Evolutionary conservation across 2,329 filamentous ascomycete genomes (phyloP).

Genomic region (Neurospora sp.): DNA sequence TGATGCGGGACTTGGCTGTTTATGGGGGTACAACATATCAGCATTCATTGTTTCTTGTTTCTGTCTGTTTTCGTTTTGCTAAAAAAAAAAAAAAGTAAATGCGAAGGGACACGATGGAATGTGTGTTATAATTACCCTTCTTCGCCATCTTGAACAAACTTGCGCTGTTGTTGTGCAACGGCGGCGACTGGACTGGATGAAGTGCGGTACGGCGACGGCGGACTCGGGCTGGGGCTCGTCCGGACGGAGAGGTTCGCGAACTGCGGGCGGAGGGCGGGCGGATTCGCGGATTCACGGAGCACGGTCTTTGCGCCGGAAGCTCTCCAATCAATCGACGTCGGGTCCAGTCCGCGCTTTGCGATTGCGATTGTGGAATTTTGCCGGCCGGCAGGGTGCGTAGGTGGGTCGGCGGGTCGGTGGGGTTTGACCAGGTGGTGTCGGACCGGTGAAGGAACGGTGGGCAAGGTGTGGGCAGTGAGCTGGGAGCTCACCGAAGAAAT

Average conservation of each 20-base stretch:
- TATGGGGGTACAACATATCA: not conserved
- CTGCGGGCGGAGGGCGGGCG: not conserved
- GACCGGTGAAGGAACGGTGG: not conserved
- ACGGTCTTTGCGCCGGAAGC: not conserved
- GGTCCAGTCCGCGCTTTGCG: not conserved
- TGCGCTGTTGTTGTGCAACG: not conserved
- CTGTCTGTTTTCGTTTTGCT: slow-evolving; percentile 32
- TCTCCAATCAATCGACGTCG: not conserved
- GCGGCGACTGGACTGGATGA: not conserved
- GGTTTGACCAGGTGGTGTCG: not conserved
- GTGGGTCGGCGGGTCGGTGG: not conserved
- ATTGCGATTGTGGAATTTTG: not conserved
- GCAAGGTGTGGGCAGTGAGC: not conserved
- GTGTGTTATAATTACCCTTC: slow-evolving; percentile 14
- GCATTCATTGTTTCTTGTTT: too few species aligned
- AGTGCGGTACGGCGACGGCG: not conserved
- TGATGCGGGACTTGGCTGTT: slow-evolving; percentile 78
- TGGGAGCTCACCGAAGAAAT: not conserved
- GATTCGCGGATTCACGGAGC: not conserved
- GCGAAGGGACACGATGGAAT: not conserved
- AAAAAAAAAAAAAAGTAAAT: not conserved
- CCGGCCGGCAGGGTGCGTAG: not conserved
- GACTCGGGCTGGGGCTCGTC: not conserved
- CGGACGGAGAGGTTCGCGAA: not conserved
- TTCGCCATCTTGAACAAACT: slow-evolving; percentile 12